Base-by-base conservation (phyloP, 495 filamentous ascomycete species). In the Oidiodendron maius region DNA sequence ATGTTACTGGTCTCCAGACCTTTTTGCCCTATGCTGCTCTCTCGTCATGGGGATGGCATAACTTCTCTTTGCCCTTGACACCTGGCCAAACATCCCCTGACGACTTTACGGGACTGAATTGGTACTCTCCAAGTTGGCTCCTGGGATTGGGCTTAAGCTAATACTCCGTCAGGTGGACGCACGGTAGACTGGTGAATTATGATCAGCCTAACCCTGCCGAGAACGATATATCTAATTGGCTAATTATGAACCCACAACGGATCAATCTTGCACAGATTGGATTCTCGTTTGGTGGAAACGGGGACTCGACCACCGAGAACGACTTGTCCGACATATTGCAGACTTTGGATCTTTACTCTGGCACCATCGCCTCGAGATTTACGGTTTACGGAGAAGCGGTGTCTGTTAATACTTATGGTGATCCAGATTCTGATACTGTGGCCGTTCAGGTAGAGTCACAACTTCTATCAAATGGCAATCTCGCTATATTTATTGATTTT, bases 1-100 rank as follows among this genome's bases (percentile, higher is more conserved):
- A 77, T 46, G 59, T 75, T 16, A 75, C 74, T 22, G 74, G 75
- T 2, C 58, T 77, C 26, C 76, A 82, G 61, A 82, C 76, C 15
- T 81, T 81, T 63, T 70, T 75, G 52, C 74, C 78, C 13, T 79
- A 77, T 55, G 73, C 66, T 35, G 79, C 69, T 4, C 63, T 81
- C 49, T 76, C 71, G 2, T 71, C 70, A 5, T 77, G 71, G 72
- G 71, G 73, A 6, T 79, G 74, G 75, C 74, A 79, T 63, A 79
- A 79, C 54, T 72, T 74, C 51, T 75, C 71, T 17, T 57, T 77
- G 25, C 74, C 75, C 3, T 71, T 65, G 13, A 69, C 43, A 2
- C 23, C 48, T 16, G 48, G 38, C 10, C 42, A 56, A 20, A 51
- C 42, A 6, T 15, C 26, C 10, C 18, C 40, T 0, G 18, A 42